Evolutionary conservation across 768 basidiomycete species (phyloP).

Genomic region (Amanita muscaria): DNA sequence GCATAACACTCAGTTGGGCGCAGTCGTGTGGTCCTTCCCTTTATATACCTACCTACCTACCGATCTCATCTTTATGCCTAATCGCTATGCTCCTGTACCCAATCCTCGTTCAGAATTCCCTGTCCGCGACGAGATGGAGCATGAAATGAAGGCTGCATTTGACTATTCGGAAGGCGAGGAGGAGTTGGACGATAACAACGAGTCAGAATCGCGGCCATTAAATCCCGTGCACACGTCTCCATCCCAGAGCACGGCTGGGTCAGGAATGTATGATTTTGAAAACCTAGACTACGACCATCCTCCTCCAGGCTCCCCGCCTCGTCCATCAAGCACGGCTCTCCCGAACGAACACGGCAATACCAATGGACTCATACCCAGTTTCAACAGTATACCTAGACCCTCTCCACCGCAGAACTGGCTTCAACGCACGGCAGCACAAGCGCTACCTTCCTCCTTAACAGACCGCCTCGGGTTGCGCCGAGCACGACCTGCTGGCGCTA

Average conservation of each 20-base stretch:
- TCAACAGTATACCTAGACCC: slow-evolving; percentile 24
- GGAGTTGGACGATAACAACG: slow-evolving; percentile 38
- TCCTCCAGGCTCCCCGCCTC: slow-evolving; percentile 77
- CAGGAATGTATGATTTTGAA: slow-evolving; percentile 70
- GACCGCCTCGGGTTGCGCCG: slow-evolving; percentile 37
- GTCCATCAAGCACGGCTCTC: slow-evolving; percentile 50
- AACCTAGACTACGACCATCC: slow-evolving; percentile 71
- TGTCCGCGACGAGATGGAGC: slow-evolving; percentile 31
- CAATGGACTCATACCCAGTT: slow-evolving; percentile 57
- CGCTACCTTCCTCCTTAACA: slow-evolving; percentile 48
- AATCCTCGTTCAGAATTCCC: slow-evolving; percentile 43
- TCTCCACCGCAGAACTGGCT: slow-evolving; percentile 42
- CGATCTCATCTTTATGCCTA: slow-evolving; percentile 38
- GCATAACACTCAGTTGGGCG: no score
- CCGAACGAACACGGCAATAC: slow-evolving; percentile 70
- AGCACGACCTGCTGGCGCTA: slow-evolving; percentile 29
- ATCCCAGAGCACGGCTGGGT: slow-evolving; percentile 17
- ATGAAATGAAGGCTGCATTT: slow-evolving; percentile 81
- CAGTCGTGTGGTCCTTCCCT: background rate
- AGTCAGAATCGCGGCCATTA: slow-evolving; percentile 48
- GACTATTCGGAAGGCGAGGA: slow-evolving; percentile 71
- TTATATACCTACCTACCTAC: no score
- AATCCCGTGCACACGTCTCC: slow-evolving; percentile 32
- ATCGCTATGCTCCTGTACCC: slow-evolving; percentile 62
- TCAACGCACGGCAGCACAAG: slow-evolving; percentile 39